phyloP scores from a whole-genome alignment of 2,329 filamentous ascomycete species.

The Phyllosticta citribraziliensis region DNA sequence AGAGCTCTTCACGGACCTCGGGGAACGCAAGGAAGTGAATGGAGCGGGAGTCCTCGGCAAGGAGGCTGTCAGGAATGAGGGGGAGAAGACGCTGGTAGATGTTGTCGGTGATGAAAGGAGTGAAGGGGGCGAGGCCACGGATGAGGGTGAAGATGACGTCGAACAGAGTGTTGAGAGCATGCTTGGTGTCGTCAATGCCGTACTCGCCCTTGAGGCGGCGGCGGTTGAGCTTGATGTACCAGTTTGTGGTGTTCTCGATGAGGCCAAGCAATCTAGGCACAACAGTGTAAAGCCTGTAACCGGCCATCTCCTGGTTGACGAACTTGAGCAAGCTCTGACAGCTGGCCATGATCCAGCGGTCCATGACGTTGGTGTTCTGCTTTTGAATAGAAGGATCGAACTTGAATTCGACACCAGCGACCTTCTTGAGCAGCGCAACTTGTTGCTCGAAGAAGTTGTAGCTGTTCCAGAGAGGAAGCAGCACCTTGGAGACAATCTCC shows the following conservation, averaged over 20 bases:
- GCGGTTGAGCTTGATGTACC: slow-evolving; percentile 95
- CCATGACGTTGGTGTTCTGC: slow-evolving; percentile 84
- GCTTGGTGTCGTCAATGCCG: slow-evolving; percentile 73
- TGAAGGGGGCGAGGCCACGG: slow-evolving; percentile 84
- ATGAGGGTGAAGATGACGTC: slow-evolving; percentile 86
- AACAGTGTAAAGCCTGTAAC: slow-evolving; percentile 68
- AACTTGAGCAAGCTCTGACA: slow-evolving; percentile 87
- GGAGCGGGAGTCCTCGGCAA: slow-evolving; percentile 65
- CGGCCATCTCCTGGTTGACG: slow-evolving; percentile 85
- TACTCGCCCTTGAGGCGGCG: slow-evolving; percentile 84
- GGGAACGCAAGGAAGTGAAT: slow-evolving; percentile 92
- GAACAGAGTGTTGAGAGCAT: slow-evolving; percentile 88
- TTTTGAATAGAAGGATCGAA: slow-evolving; percentile 69
- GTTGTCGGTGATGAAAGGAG: slow-evolving; percentile 87
- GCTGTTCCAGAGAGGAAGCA: slow-evolving; percentile 89
- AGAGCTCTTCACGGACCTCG: slow-evolving; percentile 77
- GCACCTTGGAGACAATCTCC: slow-evolving; percentile 85
- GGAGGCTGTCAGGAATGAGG: slow-evolving; percentile 64
- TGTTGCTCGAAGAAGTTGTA: slow-evolving; percentile 96
- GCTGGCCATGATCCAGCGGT: slow-evolving; percentile 87
- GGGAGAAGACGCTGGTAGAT: slow-evolving; percentile 80
- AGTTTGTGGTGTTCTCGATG: slow-evolving; percentile 95
- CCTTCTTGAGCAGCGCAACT: slow-evolving; percentile 76
- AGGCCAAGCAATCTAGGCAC: slow-evolving; percentile 72
- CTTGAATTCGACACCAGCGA: slow-evolving; percentile 62